Evolutionary conservation across 2,329 filamentous ascomycete species (phyloP).

Genomic region (Ascochyta clinopodiicola): DNA sequence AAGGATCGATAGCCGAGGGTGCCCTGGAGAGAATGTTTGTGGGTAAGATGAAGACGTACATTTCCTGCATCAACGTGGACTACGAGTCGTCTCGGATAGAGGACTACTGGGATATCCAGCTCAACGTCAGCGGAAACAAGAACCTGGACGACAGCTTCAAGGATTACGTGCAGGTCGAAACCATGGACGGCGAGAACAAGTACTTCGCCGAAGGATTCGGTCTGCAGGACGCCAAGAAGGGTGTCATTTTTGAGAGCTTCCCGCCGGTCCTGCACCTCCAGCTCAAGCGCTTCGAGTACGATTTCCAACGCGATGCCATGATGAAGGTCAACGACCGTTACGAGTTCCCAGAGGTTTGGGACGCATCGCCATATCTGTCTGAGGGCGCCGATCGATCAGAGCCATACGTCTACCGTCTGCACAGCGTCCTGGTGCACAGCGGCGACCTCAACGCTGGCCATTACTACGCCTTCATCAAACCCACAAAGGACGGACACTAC

Average conservation of each 20-base stretch:
- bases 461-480: conserved; percentile 95
- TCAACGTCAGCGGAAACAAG: conserved; percentile 94
- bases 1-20: conserved; percentile 89
- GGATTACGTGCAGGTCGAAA: conserved; percentile 96
- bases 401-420: conserved; percentile 88
- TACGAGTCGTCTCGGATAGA: conserved; percentile 96
- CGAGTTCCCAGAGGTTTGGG: conserved; percentile 84
- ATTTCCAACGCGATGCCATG: conserved; percentile 94
- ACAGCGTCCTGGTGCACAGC: conserved; percentile 94
- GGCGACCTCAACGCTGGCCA: conserved; percentile 97
- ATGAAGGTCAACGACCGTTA: conserved; percentile 98
- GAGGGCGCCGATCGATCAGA: conserved; percentile 87
- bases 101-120: conserved; percentile 98
- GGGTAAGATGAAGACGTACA: conserved; percentile 98
- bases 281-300: conserved; percentile 97
- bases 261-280: conserved; percentile 94
- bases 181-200: conserved; percentile 97
- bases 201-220: conserved; percentile 93
- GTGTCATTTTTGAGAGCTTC: conserved; percentile 95
- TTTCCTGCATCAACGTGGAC: conserved; percentile 97
- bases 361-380: conserved; percentile 85
- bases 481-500: conserved; percentile 89
- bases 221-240: conserved; percentile 95
- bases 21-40: conserved; percentile 90
- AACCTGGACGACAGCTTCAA: conserved; percentile 92